Evolutionary conservation across 305 asterid genomes (phyloP).

Genomic region (Euphrasia arctica): DNA sequence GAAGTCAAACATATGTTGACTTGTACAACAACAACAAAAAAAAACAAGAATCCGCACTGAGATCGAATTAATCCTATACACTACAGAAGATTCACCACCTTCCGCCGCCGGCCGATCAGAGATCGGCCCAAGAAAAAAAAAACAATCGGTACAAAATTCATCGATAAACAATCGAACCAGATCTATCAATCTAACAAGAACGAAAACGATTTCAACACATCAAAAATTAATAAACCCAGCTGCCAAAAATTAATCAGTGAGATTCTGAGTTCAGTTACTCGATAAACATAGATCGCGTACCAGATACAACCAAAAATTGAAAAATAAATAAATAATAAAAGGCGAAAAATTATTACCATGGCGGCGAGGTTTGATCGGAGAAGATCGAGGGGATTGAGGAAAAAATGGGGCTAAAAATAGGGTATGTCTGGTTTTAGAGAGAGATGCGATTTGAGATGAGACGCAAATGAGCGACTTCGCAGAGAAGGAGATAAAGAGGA

Average conservation of each 20-base stretch:
- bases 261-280: background rate
- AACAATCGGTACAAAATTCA: background rate
- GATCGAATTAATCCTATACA: background rate
- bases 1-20: background rate
- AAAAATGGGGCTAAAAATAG: slow-evolving; percentile 31
- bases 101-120: background rate
- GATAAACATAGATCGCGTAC: slow-evolving; percentile 24
- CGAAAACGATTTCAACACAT: background rate
- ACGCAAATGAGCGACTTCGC: too few species aligned
- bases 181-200: slow-evolving; percentile 30
- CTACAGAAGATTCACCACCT: background rate
- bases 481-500: too few species aligned
- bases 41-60: background rate
- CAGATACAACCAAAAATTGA: slow-evolving; percentile 9
- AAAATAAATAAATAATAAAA: background rate
- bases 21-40: background rate
- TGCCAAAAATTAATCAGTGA: background rate
- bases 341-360: slow-evolving; percentile 34
- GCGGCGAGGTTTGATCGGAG: slow-evolving; percentile 38
- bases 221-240: slow-evolving; percentile 2
- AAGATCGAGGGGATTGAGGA: slow-evolving; percentile 38
- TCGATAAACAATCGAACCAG: slow-evolving; percentile 30
- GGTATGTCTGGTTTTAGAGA: slow-evolving; percentile 4
- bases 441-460: slow-evolving; percentile 6
- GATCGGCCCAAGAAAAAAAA: slow-evolving; percentile 21